Evolutionary conservation across 2,329 filamentous ascomycete genomes (phyloP), one percentile per base, ranked within the genome.

Genomic region (Hymenoscyphus occultus): DNA sequence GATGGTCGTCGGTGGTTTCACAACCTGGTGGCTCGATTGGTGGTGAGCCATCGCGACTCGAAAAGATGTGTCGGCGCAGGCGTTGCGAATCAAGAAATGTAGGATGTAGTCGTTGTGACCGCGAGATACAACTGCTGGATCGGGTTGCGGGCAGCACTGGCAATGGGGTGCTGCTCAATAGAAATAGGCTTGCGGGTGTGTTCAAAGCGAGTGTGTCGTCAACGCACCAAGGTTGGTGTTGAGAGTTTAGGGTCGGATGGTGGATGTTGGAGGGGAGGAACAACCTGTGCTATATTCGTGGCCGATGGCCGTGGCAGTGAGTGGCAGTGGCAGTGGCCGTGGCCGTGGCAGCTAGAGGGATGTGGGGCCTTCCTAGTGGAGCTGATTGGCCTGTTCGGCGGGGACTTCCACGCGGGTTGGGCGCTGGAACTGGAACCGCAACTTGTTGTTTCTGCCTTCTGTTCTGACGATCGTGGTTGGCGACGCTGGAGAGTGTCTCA

Each of bases 1-100:
- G 32, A 66, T 66, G 6, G 64, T 59, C 19, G 64, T 66, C 16
- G 64, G 64, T 14, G 64, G 64, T 48, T 64, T 66, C 22, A 59
- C 54, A 40, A 64, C 51, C 61, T 66, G 61, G 19, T 64, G 61
- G 54, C 58, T 54, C 40, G 58, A 32, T 39, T 39, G 56, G n/a
- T 39, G 42, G 12, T 61, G 64, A 31, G 64, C 64, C 64, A 66
- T 66, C 12, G 61, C 42, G 10, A 39, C 31, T 42, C 14, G 5
- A 59, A 19, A 59, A 35, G n/a, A 16, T 42, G 32, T 61, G 22
- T n/a, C 16, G 28, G 28, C 59, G 40, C 40, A 61, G 19, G 22
- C 48, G 28, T 31, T 28, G 22, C 19, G 28, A 31, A 28, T 22
- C 10, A 28, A 40, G 51, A 56, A 40, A 40, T 16, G 45, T 5